Conservation (phyloP, 441 rosid genomes). For the Brassica balearica region DNA sequence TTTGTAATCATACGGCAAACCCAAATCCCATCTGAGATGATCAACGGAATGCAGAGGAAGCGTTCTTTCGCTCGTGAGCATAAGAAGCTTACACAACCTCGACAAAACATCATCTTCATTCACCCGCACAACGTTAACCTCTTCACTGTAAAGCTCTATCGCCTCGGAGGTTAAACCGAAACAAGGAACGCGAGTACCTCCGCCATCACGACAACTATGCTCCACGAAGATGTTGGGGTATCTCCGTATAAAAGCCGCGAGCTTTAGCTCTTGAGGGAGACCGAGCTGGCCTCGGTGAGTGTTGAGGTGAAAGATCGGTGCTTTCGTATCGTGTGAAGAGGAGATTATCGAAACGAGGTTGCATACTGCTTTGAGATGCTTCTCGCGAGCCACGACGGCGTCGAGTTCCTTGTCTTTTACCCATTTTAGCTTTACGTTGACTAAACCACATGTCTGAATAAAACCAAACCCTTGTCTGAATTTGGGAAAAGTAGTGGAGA, state of each 20-base stretch:
- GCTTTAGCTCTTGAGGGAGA: constrained; percentile 66
- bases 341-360: constrained; percentile 62
- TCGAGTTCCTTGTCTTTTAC: constrained; percentile 77
- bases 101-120: constrained; percentile 47
- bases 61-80: constrained; percentile 65
- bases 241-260: constrained; percentile 68
- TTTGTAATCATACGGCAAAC: constrained; percentile 73
- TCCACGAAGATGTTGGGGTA: constrained; percentile 70
- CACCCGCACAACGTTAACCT: constrained; percentile 40
- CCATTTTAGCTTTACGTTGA: constrained; percentile 87
- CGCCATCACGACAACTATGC: constrained; percentile 59
- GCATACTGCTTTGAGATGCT: constrained; percentile 68
- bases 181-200: constrained; percentile 77
- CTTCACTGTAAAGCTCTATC: constrained; percentile 50
- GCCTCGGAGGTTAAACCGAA: constrained; percentile 70
- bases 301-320: constrained; percentile 63
- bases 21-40: constrained; percentile 88
- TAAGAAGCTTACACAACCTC: constrained; percentile 72
- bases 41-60: constrained; percentile 80
- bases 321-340: constrained; percentile 43
- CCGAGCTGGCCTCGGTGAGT: constrained; percentile 69
- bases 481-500: constrained; percentile 37
- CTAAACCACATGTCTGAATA: constrained; percentile 63
- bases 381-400: constrained; percentile 59
- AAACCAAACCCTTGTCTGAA: constrained; percentile 48